Evolutionary conservation across 331 rosid genomes (phyloP), one percentile per base, ranked within the genome.

Genomic region (Pyracantha coccinea): DNA sequence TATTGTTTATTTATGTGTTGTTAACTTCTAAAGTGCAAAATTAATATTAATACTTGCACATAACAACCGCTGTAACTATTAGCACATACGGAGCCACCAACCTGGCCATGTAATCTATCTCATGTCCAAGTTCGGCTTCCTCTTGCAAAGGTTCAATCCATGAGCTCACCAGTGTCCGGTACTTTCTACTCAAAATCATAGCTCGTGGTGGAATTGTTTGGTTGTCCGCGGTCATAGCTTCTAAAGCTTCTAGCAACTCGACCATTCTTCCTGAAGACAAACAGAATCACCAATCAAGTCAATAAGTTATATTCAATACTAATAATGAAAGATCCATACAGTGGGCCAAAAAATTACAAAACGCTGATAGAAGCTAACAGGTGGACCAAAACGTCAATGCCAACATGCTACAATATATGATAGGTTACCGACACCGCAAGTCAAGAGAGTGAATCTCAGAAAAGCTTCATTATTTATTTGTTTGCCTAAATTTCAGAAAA

Each of bases 71-170:
- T 33, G 31, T 16, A 41, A 24, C 44, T 60, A 19, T 28, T 45
- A 25, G 44, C 52, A 59, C 77, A 58, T 32, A 72, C 24, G 57
- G 29, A 71, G 78, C 52, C 47, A 92, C 97, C 97, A 25, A 94
- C 99, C 99, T 92, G 72, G 99, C 93, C 81, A 94, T 77, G 83
- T 89, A 92, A 89, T 94, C 99, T 79, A 94, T 87, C 88, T 94
- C 99, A 35, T 89, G 87, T 81, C 99, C 99, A 82, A 90, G 96
- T 80, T 92, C 99, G 59, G 97, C 97, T 89, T 94, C 99, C 67
- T 91, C 96, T 79, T 91, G 96, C 79, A 94, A 84, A 77, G 99
- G 99, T 85, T 94, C 99, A 88, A 94, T 88, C 99, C 99, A 94
- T 62, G 99, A 94, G 86, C 99, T 94, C 77, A 91, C 97, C 47